Evolutionary conservation across 768 basidiomycete genomes (phyloP).

Genomic region (Amyloporia xantha): DNA sequence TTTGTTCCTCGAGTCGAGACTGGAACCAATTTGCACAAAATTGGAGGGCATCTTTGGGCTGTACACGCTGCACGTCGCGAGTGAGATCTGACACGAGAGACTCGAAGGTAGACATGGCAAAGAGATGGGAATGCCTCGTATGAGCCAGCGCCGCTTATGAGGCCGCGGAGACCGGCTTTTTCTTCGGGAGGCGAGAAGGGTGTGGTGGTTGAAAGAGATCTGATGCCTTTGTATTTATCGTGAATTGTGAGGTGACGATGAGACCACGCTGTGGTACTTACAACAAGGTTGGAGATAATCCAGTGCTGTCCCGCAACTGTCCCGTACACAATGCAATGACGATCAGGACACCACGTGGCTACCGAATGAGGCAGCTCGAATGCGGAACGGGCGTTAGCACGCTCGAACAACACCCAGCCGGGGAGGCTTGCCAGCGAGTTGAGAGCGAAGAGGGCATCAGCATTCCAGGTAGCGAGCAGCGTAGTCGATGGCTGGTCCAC

Average conservation of each 20-base stretch:
- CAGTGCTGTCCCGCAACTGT: not conserved
- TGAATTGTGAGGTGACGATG: too few species aligned
- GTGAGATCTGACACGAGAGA: slow-evolving; percentile 78
- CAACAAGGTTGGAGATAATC: too few species aligned
- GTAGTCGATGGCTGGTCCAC: too few species aligned
- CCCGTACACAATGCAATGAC: not conserved
- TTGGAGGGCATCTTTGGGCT: slow-evolving; percentile 88
- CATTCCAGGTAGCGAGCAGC: too few species aligned
- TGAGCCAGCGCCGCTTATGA: slow-evolving; percentile 1
- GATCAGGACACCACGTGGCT: slow-evolving; percentile 1
- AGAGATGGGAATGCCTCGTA: not conserved
- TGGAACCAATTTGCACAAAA: slow-evolving; percentile 96
- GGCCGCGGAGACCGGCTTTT: not conserved
- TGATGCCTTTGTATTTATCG: not conserved
- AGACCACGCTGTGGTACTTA: too few species aligned
- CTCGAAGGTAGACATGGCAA: slow-evolving; percentile 68
- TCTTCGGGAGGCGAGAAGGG: not conserved
- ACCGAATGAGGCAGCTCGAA: not conserved
- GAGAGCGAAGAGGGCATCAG: not conserved
- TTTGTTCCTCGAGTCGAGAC: slow-evolving; percentile 77
- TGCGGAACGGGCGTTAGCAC: not conserved
- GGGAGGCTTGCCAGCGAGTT: not conserved
- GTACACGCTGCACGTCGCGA: slow-evolving; percentile 77
- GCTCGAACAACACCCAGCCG: too few species aligned
- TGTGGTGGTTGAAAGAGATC: not conserved